Evolutionary conservation across 1,284 basidiomycete genomes (phyloP).

Genomic region (Apiotrichum sp.): DNA sequence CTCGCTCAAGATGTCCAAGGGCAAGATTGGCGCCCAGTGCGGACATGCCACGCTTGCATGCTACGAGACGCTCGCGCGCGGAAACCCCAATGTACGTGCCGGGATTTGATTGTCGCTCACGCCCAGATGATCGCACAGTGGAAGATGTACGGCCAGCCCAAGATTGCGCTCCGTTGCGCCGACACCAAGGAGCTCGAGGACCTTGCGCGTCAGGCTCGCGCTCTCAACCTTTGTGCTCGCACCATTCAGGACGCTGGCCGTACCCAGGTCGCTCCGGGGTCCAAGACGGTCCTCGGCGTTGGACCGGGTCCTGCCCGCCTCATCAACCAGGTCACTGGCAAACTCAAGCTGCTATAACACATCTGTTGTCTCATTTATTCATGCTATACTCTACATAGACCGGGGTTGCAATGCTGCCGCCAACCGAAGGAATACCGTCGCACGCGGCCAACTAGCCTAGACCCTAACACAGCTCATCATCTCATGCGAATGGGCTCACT

Average conservation of each 20-base stretch:
- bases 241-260: slow-evolving; percentile 79
- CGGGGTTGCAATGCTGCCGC: background rate
- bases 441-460: background rate
- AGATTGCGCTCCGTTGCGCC: slow-evolving; percentile 72
- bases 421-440: too few species aligned
- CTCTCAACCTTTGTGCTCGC: slow-evolving; percentile 78
- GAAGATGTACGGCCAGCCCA: slow-evolving; percentile 67
- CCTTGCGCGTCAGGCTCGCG: slow-evolving; percentile 75
- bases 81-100: slow-evolving; percentile 61
- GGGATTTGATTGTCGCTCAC: background rate
- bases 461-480: background rate
- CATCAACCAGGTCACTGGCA: slow-evolving; percentile 83
- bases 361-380: background rate
- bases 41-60: slow-evolving; percentile 84
- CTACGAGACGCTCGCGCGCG: slow-evolving; percentile 68
- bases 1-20: slow-evolving; percentile 54
- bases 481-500: background rate
- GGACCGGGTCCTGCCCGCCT: slow-evolving; percentile 81
- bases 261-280: slow-evolving; percentile 79
- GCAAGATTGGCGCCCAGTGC: slow-evolving; percentile 55
- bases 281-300: slow-evolving; percentile 85
- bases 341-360: slow-evolving; percentile 65
- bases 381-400: slow-evolving; percentile 2
- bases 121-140: slow-evolving; percentile 33
- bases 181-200: slow-evolving; percentile 77